A percentile compares a stretch with the other conserved stretches of the same genome.
phyloP scores from a whole-genome alignment of 257 asterid genomes.

The Jacaranda copaia region DNA sequence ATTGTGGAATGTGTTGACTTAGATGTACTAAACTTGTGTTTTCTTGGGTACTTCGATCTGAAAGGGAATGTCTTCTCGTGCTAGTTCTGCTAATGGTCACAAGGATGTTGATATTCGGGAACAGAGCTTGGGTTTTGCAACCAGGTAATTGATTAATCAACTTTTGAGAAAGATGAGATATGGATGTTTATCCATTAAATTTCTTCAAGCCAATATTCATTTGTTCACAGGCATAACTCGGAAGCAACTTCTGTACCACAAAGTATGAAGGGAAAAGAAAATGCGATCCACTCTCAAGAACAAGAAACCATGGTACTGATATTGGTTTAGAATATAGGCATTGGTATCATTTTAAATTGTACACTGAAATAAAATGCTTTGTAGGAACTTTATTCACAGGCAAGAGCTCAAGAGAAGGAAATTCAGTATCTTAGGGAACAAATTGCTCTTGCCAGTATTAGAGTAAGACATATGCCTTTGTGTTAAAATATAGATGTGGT shows the following conservation, averaged over 20 bases:
- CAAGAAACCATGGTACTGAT: conserved; percentile 72
- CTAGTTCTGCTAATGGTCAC: conserved; percentile 55
- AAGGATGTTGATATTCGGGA: conserved; percentile 44
- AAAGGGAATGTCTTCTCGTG: conserved; percentile 49
- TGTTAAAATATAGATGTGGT: neutral
- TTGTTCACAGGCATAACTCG: conserved; percentile 56
- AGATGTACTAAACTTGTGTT: conserved; percentile 35
- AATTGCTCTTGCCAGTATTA: conserved; percentile 83
- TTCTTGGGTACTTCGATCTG: conserved; percentile 33
- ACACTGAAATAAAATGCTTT: conserved; percentile 40
- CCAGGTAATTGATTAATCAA: conserved; percentile 52
- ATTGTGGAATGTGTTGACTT: conserved; percentile 38
- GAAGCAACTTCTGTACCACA: conserved; percentile 56
- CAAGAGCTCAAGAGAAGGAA: conserved; percentile 75
- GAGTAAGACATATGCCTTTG: conserved; percentile 55
- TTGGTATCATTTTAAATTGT: conserved; percentile 28
- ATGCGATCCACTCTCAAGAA: conserved; percentile 50
- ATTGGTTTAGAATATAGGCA: conserved; percentile 32
- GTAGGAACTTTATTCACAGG: conserved; percentile 72
- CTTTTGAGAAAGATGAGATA: conserved; percentile 28
- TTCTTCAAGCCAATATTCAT: conserved; percentile 31
- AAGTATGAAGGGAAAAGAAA: conserved; percentile 61
- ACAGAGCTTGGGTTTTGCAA: conserved; percentile 51
- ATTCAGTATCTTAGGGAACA: conserved; percentile 74
- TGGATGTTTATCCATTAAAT: conserved; percentile 26